Base-by-base conservation (phyloP, 2,329 filamentous ascomycete species). In the Bipolaris victoriae region DNA sequence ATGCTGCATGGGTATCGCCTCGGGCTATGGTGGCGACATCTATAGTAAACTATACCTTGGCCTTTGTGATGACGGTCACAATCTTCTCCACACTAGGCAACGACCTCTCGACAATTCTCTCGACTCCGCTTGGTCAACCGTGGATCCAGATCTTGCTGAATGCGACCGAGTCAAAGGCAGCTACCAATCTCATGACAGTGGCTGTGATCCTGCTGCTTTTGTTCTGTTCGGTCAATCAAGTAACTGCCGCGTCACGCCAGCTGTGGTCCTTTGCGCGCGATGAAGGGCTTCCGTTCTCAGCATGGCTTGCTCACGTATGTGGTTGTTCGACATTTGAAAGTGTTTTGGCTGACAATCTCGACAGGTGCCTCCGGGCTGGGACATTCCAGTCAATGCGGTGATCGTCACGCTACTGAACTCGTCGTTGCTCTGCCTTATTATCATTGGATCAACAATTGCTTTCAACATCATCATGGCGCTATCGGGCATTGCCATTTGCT, bases 11-110 rank as follows among this genome's bases (percentile, higher is more conserved):
- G 24, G 55, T 46, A 1, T 36, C 70, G 11, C 77, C 76, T 7
- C 57, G 65, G 22, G 73, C 72, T 33, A 77, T 78, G 74, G 62
- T 78, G 3, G 58, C 63, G 3, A 76, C 73, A 1, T 54, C 71
- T n/a, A n/a, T 70, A 15, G 52, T 74, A 16, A 78, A 77, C 47
- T 71, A 70, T 18, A 26, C 62, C 7, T 58, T 75, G 24, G 75
- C 73, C n/a, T 63, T 76, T 16, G 53, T 71, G 41, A 72, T 74
- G 64, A 31, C 53, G 24, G 39, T 61, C 15, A 62, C 61, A 4
- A 6, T 48, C 20, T 53, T 62, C 47, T 57, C 45, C 10, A 47
- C 31, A 2, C n/a, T 53, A n/a, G 53, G 49, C 9, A 31, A 47
- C 11, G 46, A 57, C n/a, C 9, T 37, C 5, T 6, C 10, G 2